These are phyloP conservation scores for Fusarium tanahbumbuense DNA, from an alignment of 2,329 filamentous ascomycete genomes.

Conservation along the genomic window DNA sequence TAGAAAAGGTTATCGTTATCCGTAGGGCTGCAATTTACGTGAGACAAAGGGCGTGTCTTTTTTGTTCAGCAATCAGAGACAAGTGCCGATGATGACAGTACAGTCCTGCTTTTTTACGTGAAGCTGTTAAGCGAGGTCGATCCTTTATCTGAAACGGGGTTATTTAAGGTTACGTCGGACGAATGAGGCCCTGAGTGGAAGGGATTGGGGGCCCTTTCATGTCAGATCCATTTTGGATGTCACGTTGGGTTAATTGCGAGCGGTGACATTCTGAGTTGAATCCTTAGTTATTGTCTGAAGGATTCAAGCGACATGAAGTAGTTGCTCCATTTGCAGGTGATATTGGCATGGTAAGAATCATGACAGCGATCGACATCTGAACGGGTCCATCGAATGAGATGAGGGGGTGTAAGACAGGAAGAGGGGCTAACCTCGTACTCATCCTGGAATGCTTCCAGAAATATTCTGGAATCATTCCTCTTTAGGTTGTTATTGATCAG, in stretches of 20 bases:
- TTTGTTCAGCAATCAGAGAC: neutral
- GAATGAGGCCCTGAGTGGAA: conserved; percentile 19
- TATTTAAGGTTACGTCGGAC: conserved; percentile 26
- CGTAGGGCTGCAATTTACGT: conserved; percentile 27
- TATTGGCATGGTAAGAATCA: conserved; percentile 5
- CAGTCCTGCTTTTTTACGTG: neutral
- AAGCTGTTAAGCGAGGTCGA: conserved; percentile 30
- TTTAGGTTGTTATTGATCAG: conserved; percentile 21
- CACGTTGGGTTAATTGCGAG: neutral
- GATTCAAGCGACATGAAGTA: conserved; percentile 9
- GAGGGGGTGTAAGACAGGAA: conserved; percentile 1
- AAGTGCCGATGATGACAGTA: conserved; percentile 24
- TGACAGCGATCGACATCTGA: conserved; percentile 18
- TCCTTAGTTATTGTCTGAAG: neutral
- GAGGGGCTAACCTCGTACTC: conserved; percentile 16
- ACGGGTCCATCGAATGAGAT: neutral
- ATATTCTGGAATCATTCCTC: conserved; percentile 42
- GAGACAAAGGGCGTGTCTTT: neutral
- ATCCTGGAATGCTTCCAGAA: conserved; percentile 40
- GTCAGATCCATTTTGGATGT: neutral
- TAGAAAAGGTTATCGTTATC: conserved; percentile 9
- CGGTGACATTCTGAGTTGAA: neutral
- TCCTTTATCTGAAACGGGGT: conserved; percentile 38
- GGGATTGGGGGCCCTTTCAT: neutral
- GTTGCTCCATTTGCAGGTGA: neutral